A percentile compares a stretch with the other conserved stretches of the same genome.
Evolutionary conservation across 1,284 basidiomycete genomes (phyloP).

Genomic region (Peniophora sp.): DNA sequence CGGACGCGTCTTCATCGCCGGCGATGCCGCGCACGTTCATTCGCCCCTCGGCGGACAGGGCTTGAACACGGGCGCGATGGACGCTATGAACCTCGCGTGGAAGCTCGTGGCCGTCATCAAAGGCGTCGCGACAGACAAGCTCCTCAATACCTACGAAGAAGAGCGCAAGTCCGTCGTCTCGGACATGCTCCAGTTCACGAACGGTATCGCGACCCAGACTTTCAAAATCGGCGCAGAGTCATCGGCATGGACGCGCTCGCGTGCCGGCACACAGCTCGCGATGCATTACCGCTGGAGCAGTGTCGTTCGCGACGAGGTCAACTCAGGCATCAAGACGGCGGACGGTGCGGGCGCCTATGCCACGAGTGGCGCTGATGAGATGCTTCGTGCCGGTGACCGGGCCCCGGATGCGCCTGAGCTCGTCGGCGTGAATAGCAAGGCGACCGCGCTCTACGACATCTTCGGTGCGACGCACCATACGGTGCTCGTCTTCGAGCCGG

Average conservation of each 20-base stretch:
- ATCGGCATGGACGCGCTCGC: neutral
- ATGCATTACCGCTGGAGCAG: constrained; percentile 12
- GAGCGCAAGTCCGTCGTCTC: constrained; percentile 21
- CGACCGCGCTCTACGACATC: constrained; percentile 4
- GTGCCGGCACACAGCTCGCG: constrained; percentile 5
- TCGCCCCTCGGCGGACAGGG: constrained; percentile 12
- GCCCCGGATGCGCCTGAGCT: constrained; percentile 13
- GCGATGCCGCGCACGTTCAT: constrained; percentile 13
- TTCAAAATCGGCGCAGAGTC: constrained; percentile 1
- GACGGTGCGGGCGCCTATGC: neutral
- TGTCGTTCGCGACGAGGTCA: constrained; percentile 8
- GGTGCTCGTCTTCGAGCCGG: constrained; percentile 3
- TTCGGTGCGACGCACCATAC: constrained; percentile 5
- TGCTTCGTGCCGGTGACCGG: constrained; percentile 11
- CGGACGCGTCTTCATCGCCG: constrained; percentile 26
- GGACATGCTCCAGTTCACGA: constrained; percentile 14
- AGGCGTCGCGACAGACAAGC: constrained; percentile 14
- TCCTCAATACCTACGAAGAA: constrained; percentile 22
- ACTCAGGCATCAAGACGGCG: neutral
- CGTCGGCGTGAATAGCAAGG: neutral
- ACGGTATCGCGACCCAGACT: constrained; percentile 9
- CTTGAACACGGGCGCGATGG: constrained; percentile 10
- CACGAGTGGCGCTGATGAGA: constrained; percentile 2
- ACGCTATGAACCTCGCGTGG: constrained; percentile 19
- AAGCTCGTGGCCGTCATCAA: constrained; percentile 24